phyloP scores from a whole-genome alignment of 495 filamentous ascomycete genomes.

The Annulohypoxylon nitens region DNA sequence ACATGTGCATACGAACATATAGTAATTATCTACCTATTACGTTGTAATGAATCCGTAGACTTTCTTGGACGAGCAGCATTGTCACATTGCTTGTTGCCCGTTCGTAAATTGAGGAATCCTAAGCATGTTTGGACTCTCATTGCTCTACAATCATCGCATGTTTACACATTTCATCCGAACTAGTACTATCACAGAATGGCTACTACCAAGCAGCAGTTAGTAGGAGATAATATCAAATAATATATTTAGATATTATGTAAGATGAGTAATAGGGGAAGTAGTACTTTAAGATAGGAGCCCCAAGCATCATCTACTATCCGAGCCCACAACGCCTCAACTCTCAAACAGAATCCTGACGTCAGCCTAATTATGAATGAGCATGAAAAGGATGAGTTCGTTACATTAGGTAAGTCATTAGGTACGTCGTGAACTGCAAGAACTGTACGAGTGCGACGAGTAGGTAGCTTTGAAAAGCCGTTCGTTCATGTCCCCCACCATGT shows the following conservation, averaged over 20 bases:
- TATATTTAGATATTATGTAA: no score
- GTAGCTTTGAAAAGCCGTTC: neutral
- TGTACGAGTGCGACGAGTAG: neutral
- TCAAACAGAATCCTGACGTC: neutral
- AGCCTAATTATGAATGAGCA: neutral
- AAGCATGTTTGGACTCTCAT: no score
- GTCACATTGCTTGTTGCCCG: no score
- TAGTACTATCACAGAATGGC: no score
- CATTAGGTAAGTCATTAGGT: neutral
- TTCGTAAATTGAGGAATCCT: no score
- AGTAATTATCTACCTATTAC: conserved; percentile 1
- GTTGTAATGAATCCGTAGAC: conserved; percentile 1
- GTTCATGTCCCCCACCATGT: neutral
- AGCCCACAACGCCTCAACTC: neutral
- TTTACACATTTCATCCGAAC: no score
- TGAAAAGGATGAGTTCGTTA: neutral
- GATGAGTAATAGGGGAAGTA: no score
- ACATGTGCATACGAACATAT: neutral
- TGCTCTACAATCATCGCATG: no score
- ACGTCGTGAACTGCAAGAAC: neutral
- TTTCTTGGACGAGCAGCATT: no score
- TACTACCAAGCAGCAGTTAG: no score
- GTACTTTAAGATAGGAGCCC: no score
- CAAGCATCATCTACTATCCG: neutral
- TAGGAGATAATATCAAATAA: no score